These are phyloP conservation scores for Hyphodiscus hymeniophilus DNA, from an alignment of 495 filamentous ascomycete genomes.

Conservation along the genomic window DNA sequence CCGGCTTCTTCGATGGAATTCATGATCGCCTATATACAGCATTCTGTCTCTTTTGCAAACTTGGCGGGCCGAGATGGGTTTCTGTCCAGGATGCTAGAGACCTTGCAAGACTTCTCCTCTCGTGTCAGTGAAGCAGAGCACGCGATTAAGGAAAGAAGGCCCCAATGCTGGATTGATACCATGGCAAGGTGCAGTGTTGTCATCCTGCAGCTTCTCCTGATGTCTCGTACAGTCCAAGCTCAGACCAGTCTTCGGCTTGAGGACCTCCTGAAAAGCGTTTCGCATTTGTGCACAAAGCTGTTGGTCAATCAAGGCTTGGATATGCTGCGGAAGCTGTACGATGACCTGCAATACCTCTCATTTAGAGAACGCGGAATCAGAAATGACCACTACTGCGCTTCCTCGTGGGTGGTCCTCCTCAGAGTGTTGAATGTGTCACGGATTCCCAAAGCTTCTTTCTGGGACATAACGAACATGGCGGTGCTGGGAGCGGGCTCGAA, in stretches of 20 bases:
- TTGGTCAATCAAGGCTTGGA: conserved; percentile 41
- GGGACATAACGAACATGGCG: conserved; percentile 44
- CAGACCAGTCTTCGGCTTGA: conserved; percentile 31
- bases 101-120: conserved; percentile 26
- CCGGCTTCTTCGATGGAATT: conserved; percentile 24
- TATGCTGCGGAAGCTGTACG: conserved; percentile 51
- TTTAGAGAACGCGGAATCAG: conserved; percentile 59
- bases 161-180: conserved; percentile 20
- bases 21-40: conserved; percentile 26
- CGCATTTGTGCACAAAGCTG: conserved; percentile 28
- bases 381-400: conserved; percentile 44
- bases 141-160: not conserved
- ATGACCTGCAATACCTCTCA: conserved; percentile 45
- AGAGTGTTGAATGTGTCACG: conserved; percentile 44
- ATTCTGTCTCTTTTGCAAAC: conserved; percentile 27
- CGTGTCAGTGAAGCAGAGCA: not conserved
- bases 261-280: conserved; percentile 31
- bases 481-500: conserved; percentile 27
- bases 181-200: conserved; percentile 24
- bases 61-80: conserved; percentile 28
- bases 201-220: conserved; percentile 25
- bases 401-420: conserved; percentile 59
- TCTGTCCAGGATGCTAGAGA: conserved; percentile 33
- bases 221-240: conserved; percentile 26
- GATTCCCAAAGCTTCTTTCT: conserved; percentile 44